Evolutionary conservation across 1,284 basidiomycete genomes (phyloP), one percentile per base, ranked within the genome.

Genomic region (Erythrobasidium hasegawianum): DNA sequence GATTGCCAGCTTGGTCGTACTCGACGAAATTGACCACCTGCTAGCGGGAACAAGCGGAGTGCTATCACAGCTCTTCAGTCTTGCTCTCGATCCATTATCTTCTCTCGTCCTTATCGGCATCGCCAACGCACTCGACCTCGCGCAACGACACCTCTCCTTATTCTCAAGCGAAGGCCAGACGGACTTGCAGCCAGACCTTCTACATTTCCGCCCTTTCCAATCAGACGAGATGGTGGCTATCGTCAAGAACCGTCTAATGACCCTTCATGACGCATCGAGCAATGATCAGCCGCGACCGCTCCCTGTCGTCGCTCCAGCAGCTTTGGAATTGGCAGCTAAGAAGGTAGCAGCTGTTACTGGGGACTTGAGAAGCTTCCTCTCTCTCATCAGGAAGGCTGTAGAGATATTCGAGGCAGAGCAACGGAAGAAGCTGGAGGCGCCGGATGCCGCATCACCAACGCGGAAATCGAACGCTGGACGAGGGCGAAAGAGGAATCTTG

Each of bases 11-110:
- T 71, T 79, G 9, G 73, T 80, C 41, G 74, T 80, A 8, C 75
- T 80, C 43, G 79, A 80, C 69, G 79, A 80, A 71, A 77, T 80
- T 68, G 79, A 80, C 67, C 77, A 78, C 57, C 71, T 79, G 33
- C 70, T 77, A 1, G 33, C 33, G 4, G 13, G 65, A 8, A 20
- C 74, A 72, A 64, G 75, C 72, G 60, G 77, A 72, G 64, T 79
- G n/a, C 73, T 78, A 56, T 72, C 78, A 67, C 70, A 74, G 33
- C 72, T 80, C 59, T 77, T 79, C 70, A 22, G 70, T n/a, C 61
- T 74, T 40, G 71, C 72, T 18, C 57, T 72, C 49, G 57, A 69
- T 13, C 72, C 72, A 2, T 53, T 50, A 3, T 73, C 72, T 0
- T 57, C 67, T 5, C 69, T 76, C 33, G 72, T 73, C 13, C 67